Base-by-base conservation (phyloP, 129 eudicot genomes). In the Logfia minima region DNA sequence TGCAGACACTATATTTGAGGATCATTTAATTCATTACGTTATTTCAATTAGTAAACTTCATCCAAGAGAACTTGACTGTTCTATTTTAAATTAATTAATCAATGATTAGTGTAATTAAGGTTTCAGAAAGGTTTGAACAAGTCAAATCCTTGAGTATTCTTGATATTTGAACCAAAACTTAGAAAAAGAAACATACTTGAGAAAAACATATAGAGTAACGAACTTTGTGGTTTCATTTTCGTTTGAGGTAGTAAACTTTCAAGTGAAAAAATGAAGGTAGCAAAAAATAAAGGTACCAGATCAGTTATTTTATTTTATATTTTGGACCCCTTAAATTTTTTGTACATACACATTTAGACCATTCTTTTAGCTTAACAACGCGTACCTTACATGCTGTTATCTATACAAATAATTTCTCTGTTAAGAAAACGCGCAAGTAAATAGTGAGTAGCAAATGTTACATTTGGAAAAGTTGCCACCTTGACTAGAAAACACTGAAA, bases 1-100 rank as follows among this genome's bases (percentile, higher is more conserved):
- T 43, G 4, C 53, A 67, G 84, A 55, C 84, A 39, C 84, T 22
- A 59, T 41, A 67, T 74, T 80, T 74, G 43, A 66, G 76, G 80
- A 67, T 75, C 71, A 80, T 80, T 45, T 13, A 13, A 48, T 48
- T 80, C 71, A 80, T 66, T 73, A 73, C 75, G 62, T 28, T 1
- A 28, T 14, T 51, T 66, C 68, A 35, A 56, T 39, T 58, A 4
- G n/a, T n/a, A 14, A 9, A 45, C 53, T 45, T 41, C 69, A 68
- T 80, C 80, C 71, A 67, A 55, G 75, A 59, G 32, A 80, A 2
- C 11, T 74, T 22, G 66, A 37, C 80, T 74, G 65, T 80, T 41
- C 39, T 61, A 74, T 53, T 31, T 31, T 31, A 31, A 31, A 78
- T 68, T 41, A 23, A 22, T 58, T 31, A 31, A 22, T 19, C 26